Conservation (phyloP, 768 basidiomycete genomes). For the Kockovaella imperatae region DNA sequence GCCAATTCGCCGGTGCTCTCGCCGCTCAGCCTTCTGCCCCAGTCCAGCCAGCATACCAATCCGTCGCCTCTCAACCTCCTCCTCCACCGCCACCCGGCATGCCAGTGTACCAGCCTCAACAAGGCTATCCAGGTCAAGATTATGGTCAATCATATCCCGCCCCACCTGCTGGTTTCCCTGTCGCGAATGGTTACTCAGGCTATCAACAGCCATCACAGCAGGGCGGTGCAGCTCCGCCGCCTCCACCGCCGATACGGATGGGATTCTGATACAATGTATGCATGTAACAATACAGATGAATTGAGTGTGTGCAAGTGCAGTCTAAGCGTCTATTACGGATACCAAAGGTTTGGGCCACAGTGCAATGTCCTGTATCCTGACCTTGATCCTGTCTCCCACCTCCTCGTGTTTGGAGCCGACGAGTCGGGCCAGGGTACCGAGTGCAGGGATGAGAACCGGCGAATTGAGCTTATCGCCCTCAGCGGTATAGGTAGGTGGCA, state of each 20-base stretch:
- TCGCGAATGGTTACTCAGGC: slow-evolving; percentile 13
- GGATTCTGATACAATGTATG: slow-evolving; percentile 19
- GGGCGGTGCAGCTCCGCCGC: slow-evolving; percentile 16
- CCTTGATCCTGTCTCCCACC: slow-evolving; percentile 37
- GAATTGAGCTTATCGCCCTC: not conserved
- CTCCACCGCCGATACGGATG: slow-evolving; percentile 32
- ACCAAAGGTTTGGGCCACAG: slow-evolving; percentile 21
- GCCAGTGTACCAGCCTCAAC: slow-evolving; percentile 39
- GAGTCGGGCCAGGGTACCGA: slow-evolving; percentile 10
- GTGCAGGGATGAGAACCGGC: slow-evolving; percentile 6
- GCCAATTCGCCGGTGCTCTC: slow-evolving; percentile 86
- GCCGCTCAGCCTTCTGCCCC: slow-evolving; percentile 45
- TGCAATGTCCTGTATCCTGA: slow-evolving; percentile 8
- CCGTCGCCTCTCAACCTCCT: slow-evolving; percentile 9
- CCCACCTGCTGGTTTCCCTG: slow-evolving; percentile 30
- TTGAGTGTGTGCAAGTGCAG: too few species aligned
- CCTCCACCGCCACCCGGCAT: slow-evolving; percentile 40
- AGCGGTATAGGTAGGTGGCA: slow-evolving; percentile 3
- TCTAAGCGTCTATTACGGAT: too few species aligned
- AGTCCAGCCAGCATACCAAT: slow-evolving; percentile 15
- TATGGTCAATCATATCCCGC: slow-evolving; percentile 9
- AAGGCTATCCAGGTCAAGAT: slow-evolving; percentile 14
- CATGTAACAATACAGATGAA: not conserved
- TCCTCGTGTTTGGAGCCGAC: not conserved
- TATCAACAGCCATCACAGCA: slow-evolving; percentile 7